Evolutionary conservation across 2,329 filamentous ascomycete species (phyloP), one percentile per base, ranked within the genome.

Genomic region (Lizonia empirigonia): DNA sequence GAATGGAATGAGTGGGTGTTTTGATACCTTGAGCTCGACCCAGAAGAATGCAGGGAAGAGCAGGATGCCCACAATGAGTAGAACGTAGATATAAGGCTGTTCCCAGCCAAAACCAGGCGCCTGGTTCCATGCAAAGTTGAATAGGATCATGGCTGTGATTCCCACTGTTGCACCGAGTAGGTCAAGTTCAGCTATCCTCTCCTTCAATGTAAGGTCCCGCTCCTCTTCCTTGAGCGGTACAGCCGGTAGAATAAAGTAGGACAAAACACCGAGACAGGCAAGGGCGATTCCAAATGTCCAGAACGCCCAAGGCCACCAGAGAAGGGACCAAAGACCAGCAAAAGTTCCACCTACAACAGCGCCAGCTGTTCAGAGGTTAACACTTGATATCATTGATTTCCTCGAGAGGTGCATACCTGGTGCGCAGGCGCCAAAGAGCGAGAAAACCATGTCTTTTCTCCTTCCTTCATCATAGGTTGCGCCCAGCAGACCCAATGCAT

Each of bases 61-160:
- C 0, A 85, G 29, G 2, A 83, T 49, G 0, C 85, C 85, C 2
- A 86, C 53, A 29, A 87, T 79, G 0, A 89, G 73, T 0, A 82
- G 71, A 0, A 81, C 72, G 51, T 82, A 80, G n/a, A 85, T 76
- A 47, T 84, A 84, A 0, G 82, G 74, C 6, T 76, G 74, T 1
- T 71, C 58, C 85, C 85, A 88, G 1, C 84, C 83, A 1, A 78
- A 80, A 0, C 82, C 74, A 0, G 83, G 79, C 0, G 82, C 85
- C 63, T 88, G 84, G 51, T 86, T 88, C 83, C 84, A 87, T 0
- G 85, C 82, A 59, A 88, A 83, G 64, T 87, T 87, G 70, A 88
- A 78, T 15, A 89, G 74, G 6, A 66, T 75, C 19, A 89, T 72
- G 0, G 79, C 80, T 0, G 75, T 73, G 15, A 87, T 76, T 1